Evolutionary conservation across 2,329 filamentous ascomycete species (phyloP), one percentile per base, ranked within the genome.

Genomic region (Harringtonia lauricola): DNA sequence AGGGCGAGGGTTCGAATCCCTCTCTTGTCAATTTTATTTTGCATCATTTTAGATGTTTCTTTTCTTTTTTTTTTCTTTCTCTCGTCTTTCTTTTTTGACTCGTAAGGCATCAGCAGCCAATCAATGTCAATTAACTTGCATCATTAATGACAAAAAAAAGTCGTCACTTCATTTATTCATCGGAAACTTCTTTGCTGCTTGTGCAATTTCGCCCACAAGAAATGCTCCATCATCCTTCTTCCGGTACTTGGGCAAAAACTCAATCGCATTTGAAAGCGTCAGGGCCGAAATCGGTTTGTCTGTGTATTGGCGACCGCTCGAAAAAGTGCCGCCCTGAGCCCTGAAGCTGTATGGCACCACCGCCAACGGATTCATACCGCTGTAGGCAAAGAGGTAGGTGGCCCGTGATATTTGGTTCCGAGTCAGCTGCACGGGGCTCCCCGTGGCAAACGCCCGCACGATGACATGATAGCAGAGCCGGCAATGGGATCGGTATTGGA

Each of bases 1-100:
- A 52, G 50, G 49, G 50, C 50, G 50, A 46, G 50, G 50, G 50
- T 52, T 52, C 50, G 50, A 52, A 52, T 52, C 50, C 50, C 50
- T 46, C 50, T 52, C 50, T 52, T 52, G 50, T 52, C 50, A 50
- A 38, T 37, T 37, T 36, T 37, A 14, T 18, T 33, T 2, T 14
- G 5, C 13, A 8, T 33, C 15, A 8, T 33, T 17, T 17, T 33
- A 15, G 5, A 33, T 33, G 8, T 33, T 33, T 15, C 30, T 18
- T 9, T 18, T 2, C 3, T 17, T 19, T 18, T 15, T 1, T 14
- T 18, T 13, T 13, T 13, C 31, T 19, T 31, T 42, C 24, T 42
- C 37, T 38, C 24, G 10, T 26, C 10, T 10, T 36, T 18, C 34
- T 7, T 36, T 36, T 4, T n/a, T n/a, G 9, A 12, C 19, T 22